Evolutionary conservation across 331 rosid genomes (phyloP).

Genomic region (Rosa hybrid): DNA sequence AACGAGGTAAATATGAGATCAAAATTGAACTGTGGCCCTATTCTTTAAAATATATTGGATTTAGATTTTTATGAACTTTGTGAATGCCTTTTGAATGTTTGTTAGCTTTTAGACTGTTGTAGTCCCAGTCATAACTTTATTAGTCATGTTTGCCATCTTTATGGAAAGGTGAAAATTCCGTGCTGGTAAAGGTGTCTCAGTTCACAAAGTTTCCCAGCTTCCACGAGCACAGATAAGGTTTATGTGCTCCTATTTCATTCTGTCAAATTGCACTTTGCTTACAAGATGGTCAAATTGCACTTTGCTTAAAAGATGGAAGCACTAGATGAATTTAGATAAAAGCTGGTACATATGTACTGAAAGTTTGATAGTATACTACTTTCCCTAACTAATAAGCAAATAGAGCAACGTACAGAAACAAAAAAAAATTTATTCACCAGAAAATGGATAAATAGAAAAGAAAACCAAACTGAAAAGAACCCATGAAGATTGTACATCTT

Average conservation of each 20-base stretch:
- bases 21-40: background rate
- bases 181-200: background rate
- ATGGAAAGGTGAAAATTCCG: background rate
- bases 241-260: background rate
- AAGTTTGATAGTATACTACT: background rate
- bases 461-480: slow-evolving; percentile 6
- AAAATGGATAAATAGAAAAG: background rate
- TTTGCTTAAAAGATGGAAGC: background rate
- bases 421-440: background rate
- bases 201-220: background rate
- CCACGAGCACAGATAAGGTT: background rate
- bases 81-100: background rate
- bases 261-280: background rate
- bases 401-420: background rate
- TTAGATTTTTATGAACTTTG: background rate
- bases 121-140: background rate
- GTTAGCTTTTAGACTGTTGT: background rate
- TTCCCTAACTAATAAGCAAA: background rate
- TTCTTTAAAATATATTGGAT: background rate
- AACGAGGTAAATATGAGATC: background rate
- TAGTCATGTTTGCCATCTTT: background rate
- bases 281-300: background rate
- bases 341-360: background rate
- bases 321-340: background rate
- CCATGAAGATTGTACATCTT: background rate